These are phyloP conservation scores for Hagleromyces aurorensis DNA, from an alignment of 805 yeast genomes.

Conservation along the genomic window DNA sequence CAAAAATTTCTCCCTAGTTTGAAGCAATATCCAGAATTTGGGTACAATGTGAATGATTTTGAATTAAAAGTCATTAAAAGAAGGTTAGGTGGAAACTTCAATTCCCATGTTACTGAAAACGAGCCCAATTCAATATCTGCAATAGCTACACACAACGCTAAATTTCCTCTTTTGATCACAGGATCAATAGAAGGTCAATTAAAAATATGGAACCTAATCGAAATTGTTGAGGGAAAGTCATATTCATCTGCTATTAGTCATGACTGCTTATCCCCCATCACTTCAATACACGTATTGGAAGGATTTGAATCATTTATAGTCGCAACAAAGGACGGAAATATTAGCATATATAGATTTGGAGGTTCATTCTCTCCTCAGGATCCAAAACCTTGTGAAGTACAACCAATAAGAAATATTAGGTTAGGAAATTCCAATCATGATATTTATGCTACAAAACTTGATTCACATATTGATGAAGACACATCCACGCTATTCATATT, in stretches of 20 bases:
- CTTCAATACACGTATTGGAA: constrained; percentile 42
- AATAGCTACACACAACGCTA: constrained; percentile 47
- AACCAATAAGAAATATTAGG: constrained; percentile 19
- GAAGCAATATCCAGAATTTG: constrained; percentile 63
- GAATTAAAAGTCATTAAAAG: constrained; percentile 10
- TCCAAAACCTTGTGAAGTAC: too few relatives aligned
- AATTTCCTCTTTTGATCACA: constrained; percentile 59
- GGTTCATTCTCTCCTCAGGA: too few relatives aligned
- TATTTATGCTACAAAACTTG: constrained; percentile 39
- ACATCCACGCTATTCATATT: constrained; percentile 40
- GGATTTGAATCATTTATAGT: constrained; percentile 54
- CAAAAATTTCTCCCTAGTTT: constrained; percentile 50
- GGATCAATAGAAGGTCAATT: constrained; percentile 71
- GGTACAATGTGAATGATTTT: constrained; percentile 24
- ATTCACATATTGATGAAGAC: constrained; percentile 35
- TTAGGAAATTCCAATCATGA: constrained; percentile 19
- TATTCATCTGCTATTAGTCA: constrained; percentile 41
- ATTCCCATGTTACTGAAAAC: constrained; percentile 59
- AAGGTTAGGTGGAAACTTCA: too few relatives aligned
- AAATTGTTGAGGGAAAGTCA: constrained; percentile 54
- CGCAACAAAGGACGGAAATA: constrained; percentile 32
- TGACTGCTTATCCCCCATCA: constrained; percentile 43
- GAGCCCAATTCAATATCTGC: constrained; percentile 44
- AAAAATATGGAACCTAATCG: constrained; percentile 69
- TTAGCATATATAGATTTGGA: constrained; percentile 30